Base-by-base conservation (phyloP, 2,329 filamentous ascomycete genomes). In the Arthrobotrys iridis region DNA sequence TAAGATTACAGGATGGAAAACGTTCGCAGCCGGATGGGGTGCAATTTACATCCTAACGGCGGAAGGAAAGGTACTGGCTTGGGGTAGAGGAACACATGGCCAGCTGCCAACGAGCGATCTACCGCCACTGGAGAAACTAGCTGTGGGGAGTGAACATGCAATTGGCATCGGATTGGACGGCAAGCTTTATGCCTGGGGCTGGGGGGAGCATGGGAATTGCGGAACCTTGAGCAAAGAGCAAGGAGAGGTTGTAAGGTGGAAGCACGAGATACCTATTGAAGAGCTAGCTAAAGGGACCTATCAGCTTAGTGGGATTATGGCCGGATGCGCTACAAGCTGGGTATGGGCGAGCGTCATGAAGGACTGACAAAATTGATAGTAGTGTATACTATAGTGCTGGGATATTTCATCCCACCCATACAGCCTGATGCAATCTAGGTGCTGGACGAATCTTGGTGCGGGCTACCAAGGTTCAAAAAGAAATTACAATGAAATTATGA, bases 191-290 rank as follows among this genome's bases (percentile, higher is more conserved):
- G 88, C 92, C 0, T 98, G 94, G 93, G 95, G 95, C 18, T 99
- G 95, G 95, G 93, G 93, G 1, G 94, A 98, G 82, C 95, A 99
- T 83, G 95, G 95, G 0, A 99, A 99, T 81, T 99, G 95, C 81
- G 95, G 95, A 2, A 87, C 88, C 35, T 84, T 86, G 10, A 87
- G 88, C 76, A 83, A 86, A 15, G 84, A 86, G 0, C 73, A 75
- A 26, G 76, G 77, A 76, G 88, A 88, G 57, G 88, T 93, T 48
- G 90, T 89, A 77, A 90, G 87, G 7, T 85, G 85, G 73, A 92
- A 87, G 85, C 93, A 90, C 80, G 83, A 87, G 71, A 87, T 96
- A 80, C 86, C 86, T 20, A 86, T 88, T 48, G 46, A 84, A 84
- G 60, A 85, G 85, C 77, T 85, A 85, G 79, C 83, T 89, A 40